These are phyloP conservation scores for Epichloe brachyelytri DNA, from an alignment of 2,329 filamentous ascomycete species.

Conservation along the genomic window DNA sequence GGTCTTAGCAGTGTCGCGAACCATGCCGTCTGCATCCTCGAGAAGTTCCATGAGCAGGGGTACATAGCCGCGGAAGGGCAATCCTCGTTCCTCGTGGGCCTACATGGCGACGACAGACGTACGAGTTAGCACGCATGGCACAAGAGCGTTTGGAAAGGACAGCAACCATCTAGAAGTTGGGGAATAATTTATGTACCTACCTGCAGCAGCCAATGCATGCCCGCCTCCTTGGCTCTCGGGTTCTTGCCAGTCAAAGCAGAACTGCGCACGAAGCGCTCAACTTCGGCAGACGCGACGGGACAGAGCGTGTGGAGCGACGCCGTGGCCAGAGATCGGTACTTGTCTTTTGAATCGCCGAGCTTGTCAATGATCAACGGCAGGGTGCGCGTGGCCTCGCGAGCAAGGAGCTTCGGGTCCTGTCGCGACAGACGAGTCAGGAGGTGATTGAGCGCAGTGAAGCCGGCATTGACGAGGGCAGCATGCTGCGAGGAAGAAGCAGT, in stretches of 20 bases:
- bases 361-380: constrained; percentile 70
- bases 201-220: constrained; percentile 74
- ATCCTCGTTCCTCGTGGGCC: constrained; percentile 69
- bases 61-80: constrained; percentile 76
- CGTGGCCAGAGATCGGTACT: constrained; percentile 60
- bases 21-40: constrained; percentile 79
- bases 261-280: constrained; percentile 70
- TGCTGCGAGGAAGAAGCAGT: constrained; percentile 65
- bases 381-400: constrained; percentile 57
- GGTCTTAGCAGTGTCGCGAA: constrained; percentile 71
- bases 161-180: background rate
- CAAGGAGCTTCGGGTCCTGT: constrained; percentile 64
- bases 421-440: constrained; percentile 74
- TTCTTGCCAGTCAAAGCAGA: constrained; percentile 69
- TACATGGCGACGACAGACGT: constrained; percentile 19
- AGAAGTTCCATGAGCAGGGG: constrained; percentile 71
- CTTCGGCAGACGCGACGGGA: constrained; percentile 53
- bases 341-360: constrained; percentile 79
- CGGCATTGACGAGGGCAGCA: constrained; percentile 64
- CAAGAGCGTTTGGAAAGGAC: background rate
- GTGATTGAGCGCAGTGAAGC: constrained; percentile 79
- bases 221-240: constrained; percentile 69
- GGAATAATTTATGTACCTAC: constrained; percentile 27
- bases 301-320: constrained; percentile 71
- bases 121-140: constrained; percentile 9